Conservation (phyloP, 441 rosid genomes). For the Pelargonium australe region DNA sequence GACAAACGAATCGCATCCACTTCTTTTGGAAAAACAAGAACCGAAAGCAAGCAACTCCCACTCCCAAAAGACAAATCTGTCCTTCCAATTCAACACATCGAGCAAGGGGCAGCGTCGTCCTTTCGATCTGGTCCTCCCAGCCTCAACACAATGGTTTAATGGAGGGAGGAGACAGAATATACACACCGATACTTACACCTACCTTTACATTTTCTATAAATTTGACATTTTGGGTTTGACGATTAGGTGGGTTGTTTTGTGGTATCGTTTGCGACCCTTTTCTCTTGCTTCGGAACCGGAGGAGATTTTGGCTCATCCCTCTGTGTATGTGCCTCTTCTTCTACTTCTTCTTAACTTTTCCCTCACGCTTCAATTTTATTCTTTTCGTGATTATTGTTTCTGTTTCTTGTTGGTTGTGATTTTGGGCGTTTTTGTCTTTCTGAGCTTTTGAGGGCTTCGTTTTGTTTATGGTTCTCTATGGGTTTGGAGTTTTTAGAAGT, state of each 20-base stretch:
- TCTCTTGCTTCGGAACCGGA: too few species aligned
- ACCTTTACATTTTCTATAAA: neutral
- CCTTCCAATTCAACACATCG: neutral
- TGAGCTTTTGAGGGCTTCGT: neutral
- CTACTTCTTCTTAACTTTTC: too few species aligned
- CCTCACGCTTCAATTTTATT: too few species aligned
- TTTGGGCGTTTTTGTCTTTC: neutral
- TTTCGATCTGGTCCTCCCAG: neutral
- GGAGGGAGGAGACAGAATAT: too few species aligned
- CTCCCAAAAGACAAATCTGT: neutral
- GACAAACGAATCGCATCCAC: conserved; percentile 1
- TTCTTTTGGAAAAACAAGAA: conserved; percentile 5
- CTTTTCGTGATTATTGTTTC: neutral
- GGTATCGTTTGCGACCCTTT: neutral
- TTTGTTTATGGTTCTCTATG: neutral
- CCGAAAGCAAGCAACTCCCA: neutral
- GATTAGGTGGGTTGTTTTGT: neutral
- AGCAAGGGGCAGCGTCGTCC: neutral
- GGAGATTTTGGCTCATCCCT: too few species aligned
- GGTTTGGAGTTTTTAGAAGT: neutral
- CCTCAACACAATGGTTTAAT: neutral
- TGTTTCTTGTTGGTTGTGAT: neutral
- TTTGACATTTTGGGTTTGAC: too few species aligned
- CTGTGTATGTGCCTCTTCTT: neutral
- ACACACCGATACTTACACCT: neutral